Conservation (phyloP, 2,329 filamentous ascomycete genomes). For the Fusarium equiseti region DNA sequence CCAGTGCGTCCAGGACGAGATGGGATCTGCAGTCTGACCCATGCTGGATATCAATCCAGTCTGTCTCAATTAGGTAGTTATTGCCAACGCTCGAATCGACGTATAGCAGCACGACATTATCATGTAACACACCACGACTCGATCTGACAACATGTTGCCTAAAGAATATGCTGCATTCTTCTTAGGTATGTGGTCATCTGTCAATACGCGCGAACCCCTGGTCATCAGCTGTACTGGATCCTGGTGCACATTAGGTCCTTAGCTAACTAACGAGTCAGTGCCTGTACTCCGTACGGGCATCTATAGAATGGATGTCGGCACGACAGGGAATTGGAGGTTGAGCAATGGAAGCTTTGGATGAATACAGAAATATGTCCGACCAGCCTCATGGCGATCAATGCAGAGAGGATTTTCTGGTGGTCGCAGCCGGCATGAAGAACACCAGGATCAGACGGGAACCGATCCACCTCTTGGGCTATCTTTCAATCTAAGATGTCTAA, state of each 20-base stretch:
- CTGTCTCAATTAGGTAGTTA: conserved; percentile 10
- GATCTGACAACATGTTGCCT: conserved; percentile 14
- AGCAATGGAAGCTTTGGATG: conserved; percentile 41
- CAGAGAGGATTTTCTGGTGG: conserved; percentile 27
- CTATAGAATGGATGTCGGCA: conserved; percentile 19
- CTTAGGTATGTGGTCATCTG: conserved; percentile 21
- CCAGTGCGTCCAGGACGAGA: conserved; percentile 1
- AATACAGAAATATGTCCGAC: conserved; percentile 39
- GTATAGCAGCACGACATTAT: conserved; percentile 27
- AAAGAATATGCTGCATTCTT: conserved; percentile 10
- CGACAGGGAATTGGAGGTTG: conserved; percentile 27
- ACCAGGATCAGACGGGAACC: conserved; percentile 37
- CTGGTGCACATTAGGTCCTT: conserved; percentile 2
- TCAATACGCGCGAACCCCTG: conserved; percentile 23
- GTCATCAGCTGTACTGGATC: conserved; percentile 18
- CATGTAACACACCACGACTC: conserved; percentile 23
- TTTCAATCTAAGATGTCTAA: conserved; percentile 2
- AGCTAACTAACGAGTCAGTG: conserved; percentile 39
- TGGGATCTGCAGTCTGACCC: conserved; percentile 15
- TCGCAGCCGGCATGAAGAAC: conserved; percentile 35
- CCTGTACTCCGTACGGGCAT: neutral
- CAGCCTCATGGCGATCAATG: conserved; percentile 43
- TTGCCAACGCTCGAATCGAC: conserved; percentile 5
- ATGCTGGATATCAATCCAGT: conserved; percentile 18
- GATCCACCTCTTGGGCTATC: conserved; percentile 30